Evolutionary conservation across 202 grass and related monocot species (phyloP).

Genomic region (Panicum virgatum): DNA sequence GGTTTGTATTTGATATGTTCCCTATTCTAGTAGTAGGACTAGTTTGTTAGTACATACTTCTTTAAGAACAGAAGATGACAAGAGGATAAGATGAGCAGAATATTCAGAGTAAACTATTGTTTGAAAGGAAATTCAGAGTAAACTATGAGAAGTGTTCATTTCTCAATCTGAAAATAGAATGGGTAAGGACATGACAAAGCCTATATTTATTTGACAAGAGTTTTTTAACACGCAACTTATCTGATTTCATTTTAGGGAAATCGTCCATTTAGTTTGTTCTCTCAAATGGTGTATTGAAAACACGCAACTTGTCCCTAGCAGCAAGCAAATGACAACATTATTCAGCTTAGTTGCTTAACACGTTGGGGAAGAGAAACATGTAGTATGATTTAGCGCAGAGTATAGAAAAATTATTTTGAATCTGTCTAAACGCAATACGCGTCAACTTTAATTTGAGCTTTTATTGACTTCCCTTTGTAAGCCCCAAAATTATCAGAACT

Average conservation of each 20-base stretch:
- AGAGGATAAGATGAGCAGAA: not conserved
- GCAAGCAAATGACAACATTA: conserved; percentile 39
- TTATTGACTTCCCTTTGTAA: not conserved
- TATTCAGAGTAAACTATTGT: not conserved
- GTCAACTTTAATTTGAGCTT: not conserved
- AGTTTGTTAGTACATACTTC: not conserved
- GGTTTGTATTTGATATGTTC: too few species aligned
- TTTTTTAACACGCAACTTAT: conserved; percentile 4
- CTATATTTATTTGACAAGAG: not conserved
- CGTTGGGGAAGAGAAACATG: not conserved
- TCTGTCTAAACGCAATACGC: not conserved
- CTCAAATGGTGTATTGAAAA: not conserved
- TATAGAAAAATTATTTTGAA: not conserved
- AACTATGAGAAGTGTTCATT: not conserved
- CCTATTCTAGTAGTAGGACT: not conserved
- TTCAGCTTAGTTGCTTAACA: conserved; percentile 14
- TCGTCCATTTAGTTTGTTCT: not conserved
- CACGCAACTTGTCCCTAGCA: not conserved
- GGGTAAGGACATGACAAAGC: not conserved
- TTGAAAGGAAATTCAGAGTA: not conserved
- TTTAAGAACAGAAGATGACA: not conserved
- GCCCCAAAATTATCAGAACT: not conserved
- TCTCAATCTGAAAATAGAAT: not conserved
- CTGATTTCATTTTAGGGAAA: not conserved
- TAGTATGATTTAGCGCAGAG: not conserved